Conservation (phyloP, 2,329 filamentous ascomycete genomes). For the Hymenoscyphus repandus region DNA sequence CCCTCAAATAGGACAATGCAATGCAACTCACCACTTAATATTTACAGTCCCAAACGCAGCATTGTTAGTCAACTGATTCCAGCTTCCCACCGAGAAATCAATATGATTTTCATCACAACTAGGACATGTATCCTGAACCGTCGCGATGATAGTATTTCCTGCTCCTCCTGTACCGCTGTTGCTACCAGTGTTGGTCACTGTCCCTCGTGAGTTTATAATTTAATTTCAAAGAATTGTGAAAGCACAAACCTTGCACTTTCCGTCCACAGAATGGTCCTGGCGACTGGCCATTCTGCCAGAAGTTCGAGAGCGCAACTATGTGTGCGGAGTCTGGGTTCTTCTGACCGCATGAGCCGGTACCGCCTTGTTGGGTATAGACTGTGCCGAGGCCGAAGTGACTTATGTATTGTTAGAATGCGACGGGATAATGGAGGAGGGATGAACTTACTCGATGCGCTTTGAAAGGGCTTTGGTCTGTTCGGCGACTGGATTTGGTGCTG, state of each 20-base stretch:
- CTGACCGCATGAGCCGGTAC: conserved; percentile 7
- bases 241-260: not conserved
- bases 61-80: conserved; percentile 10
- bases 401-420: not conserved
- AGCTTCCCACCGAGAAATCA: conserved; percentile 11
- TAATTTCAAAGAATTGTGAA: not conserved
- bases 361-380: conserved; percentile 6
- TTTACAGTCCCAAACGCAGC: conserved; percentile 6
- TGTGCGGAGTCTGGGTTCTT: not conserved
- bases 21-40: conserved; percentile 5
- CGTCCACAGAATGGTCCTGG: conserved; percentile 7
- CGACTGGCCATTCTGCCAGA: not conserved
- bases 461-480: not conserved
- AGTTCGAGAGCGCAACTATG: conserved; percentile 1
- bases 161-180: conserved; percentile 8
- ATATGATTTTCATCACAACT: conserved; percentile 11
- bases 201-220: not conserved
- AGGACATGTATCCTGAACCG: conserved; percentile 10
- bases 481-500: not conserved
- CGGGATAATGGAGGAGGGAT: not conserved
- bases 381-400: conserved; percentile 5
- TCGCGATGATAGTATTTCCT: conserved; percentile 6
- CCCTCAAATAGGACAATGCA: not conserved
- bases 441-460: conserved; percentile 1
- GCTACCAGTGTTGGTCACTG: conserved; percentile 10